phyloP scores from a whole-genome alignment of 306 rosid species.

The Citrullus mucosospermus region DNA sequence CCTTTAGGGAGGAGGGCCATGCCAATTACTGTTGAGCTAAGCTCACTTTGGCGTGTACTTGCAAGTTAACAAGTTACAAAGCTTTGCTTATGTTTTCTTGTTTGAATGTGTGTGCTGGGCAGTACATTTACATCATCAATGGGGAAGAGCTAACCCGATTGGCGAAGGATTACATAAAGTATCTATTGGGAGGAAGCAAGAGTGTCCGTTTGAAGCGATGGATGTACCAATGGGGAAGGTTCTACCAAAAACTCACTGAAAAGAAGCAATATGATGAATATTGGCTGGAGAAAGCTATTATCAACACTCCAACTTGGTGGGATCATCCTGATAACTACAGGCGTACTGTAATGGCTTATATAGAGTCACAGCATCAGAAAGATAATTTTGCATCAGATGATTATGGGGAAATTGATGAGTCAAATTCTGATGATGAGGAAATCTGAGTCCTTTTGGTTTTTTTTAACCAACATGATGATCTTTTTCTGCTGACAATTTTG shows the following conservation, averaged over 20 bases:
- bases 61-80: background rate
- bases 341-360: background rate
- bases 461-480: background rate
- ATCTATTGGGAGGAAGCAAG: conserved; percentile 34
- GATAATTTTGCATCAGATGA: background rate
- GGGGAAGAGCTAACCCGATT: conserved; percentile 59
- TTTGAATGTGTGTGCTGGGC: conserved; percentile 13
- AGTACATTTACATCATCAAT: conserved; percentile 54
- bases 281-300: conserved; percentile 5
- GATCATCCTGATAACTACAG: conserved; percentile 7
- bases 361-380: background rate
- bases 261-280: conserved; percentile 14
- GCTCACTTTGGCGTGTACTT: too few species aligned
- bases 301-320: conserved; percentile 9
- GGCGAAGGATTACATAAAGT: conserved; percentile 53
- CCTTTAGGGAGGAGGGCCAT: too few species aligned
- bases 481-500: background rate
- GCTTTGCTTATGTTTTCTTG: background rate
- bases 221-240: conserved; percentile 28
- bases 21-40: too few species aligned
- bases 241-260: conserved; percentile 17
- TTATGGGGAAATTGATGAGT: background rate
- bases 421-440: background rate
- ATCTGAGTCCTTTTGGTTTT: background rate
- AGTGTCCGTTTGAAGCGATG: conserved; percentile 54